Evolutionary conservation across 2,329 filamentous ascomycete species (phyloP), one percentile per base, ranked within the genome.

Genomic region (Exophiala mesophila): DNA sequence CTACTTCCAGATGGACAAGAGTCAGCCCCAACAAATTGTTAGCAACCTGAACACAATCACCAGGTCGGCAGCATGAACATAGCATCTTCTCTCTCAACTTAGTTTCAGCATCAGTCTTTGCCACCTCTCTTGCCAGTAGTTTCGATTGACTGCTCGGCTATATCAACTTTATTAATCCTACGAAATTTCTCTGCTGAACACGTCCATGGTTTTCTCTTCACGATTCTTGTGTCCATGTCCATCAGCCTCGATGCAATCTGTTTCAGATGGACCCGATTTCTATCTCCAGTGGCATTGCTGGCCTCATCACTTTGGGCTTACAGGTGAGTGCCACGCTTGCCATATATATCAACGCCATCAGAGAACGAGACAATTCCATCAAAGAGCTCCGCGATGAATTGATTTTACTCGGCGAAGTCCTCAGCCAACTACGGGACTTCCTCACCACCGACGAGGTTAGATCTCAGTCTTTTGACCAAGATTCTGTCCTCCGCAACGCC

Each of bases 301-400:
- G 53, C 15, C 49, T 55, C 33, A 42, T 54, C 21, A 48, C 41
- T 10, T 30, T 55, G 19, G 41, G 46, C 5, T 10, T 50, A 18
- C 45, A 54, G 32, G 43, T 53, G 19, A 45, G 42, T 18, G 37
- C 36, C 15, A 44, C 45, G 4, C 36, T 55, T 24, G 40, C 45
- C 24, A 39, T 36, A 9, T 55, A 54, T 42, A 37, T 48, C 36
- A 49, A 40, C 19, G 36, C 52, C 5, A 42, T 55, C 36, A 51
- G 49, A 29, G 53, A 54, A 12, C 46, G 47, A 9, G 37, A 40
- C 34, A 54, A 54, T 39, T 49, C 50, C 34, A 40, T 53, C 15
- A 32, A 36, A 20, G 49, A 54, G 24, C 26, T 55, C n/a, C 53
- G 49, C 29, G 36, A 54, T 36, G 51, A 54, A 33, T 37, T 55